A percentile compares a stretch with the other conserved stretches of the same genome.
These are phyloP conservation scores for Suhomyces guaymorum DNA, from an alignment of 1,139 yeast species.

Conservation along the genomic window DNA sequence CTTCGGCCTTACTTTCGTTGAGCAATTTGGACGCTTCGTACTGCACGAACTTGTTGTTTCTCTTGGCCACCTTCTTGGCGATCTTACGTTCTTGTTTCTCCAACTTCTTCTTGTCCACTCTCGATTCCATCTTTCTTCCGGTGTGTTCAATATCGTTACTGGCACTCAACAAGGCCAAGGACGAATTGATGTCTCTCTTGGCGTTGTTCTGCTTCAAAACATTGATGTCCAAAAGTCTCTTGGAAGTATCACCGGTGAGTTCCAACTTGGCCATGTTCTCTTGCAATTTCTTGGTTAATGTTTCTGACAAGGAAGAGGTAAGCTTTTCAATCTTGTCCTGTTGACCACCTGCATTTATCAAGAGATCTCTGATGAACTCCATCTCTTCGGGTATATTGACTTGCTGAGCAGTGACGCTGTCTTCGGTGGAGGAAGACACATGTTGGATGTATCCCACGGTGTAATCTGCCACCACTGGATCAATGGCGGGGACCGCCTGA, in stretches of 20 bases:
- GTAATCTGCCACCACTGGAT: constrained; percentile 87
- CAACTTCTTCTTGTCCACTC: constrained; percentile 93
- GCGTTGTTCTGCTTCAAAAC: constrained; percentile 57
- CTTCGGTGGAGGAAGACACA: constrained; percentile 71
- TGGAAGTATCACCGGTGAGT: constrained; percentile 74
- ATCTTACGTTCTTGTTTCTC: constrained; percentile 97
- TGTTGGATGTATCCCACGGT: constrained; percentile 89
- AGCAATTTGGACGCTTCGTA: constrained; percentile 93
- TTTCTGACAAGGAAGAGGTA: constrained; percentile 44
- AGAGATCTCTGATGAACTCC: constrained; percentile 58
- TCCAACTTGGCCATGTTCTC: constrained; percentile 73
- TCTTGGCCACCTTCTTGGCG: constrained; percentile 93
- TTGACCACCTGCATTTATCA: constrained; percentile 79
- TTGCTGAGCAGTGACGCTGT: constrained; percentile 76
- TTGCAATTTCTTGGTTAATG: constrained; percentile 55
- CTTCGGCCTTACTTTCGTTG: constrained; percentile 60
- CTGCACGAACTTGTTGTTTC: constrained; percentile 81
- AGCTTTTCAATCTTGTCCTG: constrained; percentile 55
- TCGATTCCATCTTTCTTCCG: constrained; percentile 87
- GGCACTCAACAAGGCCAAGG: constrained; percentile 72
- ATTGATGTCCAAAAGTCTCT: constrained; percentile 73
- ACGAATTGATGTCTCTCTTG: constrained; percentile 71
- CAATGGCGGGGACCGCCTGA: constrained; percentile 84
- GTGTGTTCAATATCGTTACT: constrained; percentile 85
- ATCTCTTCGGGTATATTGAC: constrained; percentile 68